Evolutionary conservation across 2,329 filamentous ascomycete genomes (phyloP).

Genomic region (Cladosporium sp.): DNA sequence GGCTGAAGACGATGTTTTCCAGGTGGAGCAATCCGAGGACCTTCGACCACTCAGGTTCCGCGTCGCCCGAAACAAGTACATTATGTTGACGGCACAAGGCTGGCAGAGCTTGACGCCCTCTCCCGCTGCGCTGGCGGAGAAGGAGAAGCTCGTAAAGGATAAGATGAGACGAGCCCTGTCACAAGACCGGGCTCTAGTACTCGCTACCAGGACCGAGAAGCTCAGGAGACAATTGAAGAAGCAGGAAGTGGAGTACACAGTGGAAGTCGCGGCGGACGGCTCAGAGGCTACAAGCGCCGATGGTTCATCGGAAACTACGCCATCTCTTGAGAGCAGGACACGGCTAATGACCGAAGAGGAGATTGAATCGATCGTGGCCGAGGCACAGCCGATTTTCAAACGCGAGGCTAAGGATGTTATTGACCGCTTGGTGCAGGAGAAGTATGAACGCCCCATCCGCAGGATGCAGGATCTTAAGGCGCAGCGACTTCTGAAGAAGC

Average conservation of each 20-base stretch:
- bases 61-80: constrained; percentile 32
- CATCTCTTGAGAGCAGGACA: background rate
- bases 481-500: background rate
- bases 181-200: background rate
- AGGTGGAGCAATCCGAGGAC: constrained; percentile 28
- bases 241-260: background rate
- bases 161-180: background rate
- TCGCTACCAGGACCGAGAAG: background rate
- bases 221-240: background rate
- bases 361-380: background rate
- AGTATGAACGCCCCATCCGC: background rate
- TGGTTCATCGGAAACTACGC: background rate
- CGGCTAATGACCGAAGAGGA: background rate
- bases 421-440: background rate
- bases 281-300: background rate
- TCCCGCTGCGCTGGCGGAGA: background rate
- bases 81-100: constrained; percentile 33
- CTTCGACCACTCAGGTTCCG: constrained; percentile 34
- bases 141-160: background rate
- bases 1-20: constrained; percentile 31
- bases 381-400: background rate
- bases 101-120: constrained; percentile 24
- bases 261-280: background rate
- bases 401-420: background rate
- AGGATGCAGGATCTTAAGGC: background rate